Conservation (phyloP, 768 basidiomycete species). For the Termitomyces sp. region DNA sequence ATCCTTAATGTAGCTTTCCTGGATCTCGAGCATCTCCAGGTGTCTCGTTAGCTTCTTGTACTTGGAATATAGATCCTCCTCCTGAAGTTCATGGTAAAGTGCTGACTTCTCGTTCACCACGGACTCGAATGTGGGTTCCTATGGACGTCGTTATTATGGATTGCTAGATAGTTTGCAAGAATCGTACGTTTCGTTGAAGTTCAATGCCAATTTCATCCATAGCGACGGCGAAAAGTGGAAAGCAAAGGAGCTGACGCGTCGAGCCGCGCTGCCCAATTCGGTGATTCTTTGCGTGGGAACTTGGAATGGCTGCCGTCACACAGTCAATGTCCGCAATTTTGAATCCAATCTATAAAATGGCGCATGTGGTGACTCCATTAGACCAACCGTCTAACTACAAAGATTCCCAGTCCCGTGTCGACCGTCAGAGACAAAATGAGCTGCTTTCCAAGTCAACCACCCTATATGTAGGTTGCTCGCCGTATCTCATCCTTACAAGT, state of each 20-base stretch:
- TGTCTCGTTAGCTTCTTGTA: slow-evolving; percentile 96
- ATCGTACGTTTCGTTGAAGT: slow-evolving; percentile 67
- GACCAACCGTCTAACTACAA: slow-evolving; percentile 98
- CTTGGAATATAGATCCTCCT: slow-evolving; percentile 93
- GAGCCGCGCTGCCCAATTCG: slow-evolving; percentile 35
- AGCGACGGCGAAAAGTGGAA: slow-evolving; percentile 20
- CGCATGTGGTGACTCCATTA: slow-evolving; percentile 77
- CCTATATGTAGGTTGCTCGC: slow-evolving; percentile 67
- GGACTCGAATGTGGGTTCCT: slow-evolving; percentile 90
- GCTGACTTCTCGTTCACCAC: slow-evolving; percentile 87
- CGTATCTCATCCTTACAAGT: slow-evolving; percentile 15
- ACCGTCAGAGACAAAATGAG: slow-evolving; percentile 75
- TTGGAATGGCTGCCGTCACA: neutral
- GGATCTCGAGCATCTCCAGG: slow-evolving; percentile 90
- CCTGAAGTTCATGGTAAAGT: slow-evolving; percentile 80
- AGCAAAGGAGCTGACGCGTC: slow-evolving; percentile 42
- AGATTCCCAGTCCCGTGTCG: slow-evolving; percentile 82
- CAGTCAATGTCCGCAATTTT: neutral
- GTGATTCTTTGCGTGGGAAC: slow-evolving; percentile 33
- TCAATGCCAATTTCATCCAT: slow-evolving; percentile 94
- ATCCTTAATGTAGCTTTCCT: slow-evolving; percentile 97
- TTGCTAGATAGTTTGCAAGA: neutral
- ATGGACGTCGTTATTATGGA: slow-evolving; percentile 5
- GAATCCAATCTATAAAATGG: slow-evolving; percentile 42
- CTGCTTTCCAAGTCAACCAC: slow-evolving; percentile 82